Evolutionary conservation across 352 stramenopile species (phyloP).

Genomic region (Blastocystis sp.): DNA sequence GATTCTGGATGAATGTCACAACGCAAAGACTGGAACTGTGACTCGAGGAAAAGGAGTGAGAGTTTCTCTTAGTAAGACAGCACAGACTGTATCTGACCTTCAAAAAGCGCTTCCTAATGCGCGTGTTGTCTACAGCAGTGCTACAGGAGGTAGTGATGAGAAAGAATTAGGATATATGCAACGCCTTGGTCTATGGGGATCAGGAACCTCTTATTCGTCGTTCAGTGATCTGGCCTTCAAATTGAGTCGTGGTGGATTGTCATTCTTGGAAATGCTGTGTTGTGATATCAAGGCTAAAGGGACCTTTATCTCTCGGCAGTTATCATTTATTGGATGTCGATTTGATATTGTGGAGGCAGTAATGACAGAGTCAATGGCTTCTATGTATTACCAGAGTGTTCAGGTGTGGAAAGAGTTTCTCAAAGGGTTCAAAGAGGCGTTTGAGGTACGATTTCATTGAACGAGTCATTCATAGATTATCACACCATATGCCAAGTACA

Average conservation of each 20-base stretch:
- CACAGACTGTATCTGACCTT: slow-evolving; percentile 69
- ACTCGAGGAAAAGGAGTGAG: slow-evolving; percentile 55
- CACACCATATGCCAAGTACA: neutral
- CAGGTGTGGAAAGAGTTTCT: slow-evolving; percentile 56
- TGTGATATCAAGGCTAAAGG: slow-evolving; percentile 74
- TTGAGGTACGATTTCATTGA: slow-evolving; percentile 63
- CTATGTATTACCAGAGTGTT: slow-evolving; percentile 59
- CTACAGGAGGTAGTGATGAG: slow-evolving; percentile 71
- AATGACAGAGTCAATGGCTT: neutral
- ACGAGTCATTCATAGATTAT: neutral
- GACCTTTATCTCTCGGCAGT: slow-evolving; percentile 68
- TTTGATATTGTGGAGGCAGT: slow-evolving; percentile 66
- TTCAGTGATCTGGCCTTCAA: slow-evolving; percentile 69
- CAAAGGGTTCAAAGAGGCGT: slow-evolving; percentile 53
- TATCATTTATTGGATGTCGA: slow-evolving; percentile 69
- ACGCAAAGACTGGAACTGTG: slow-evolving; percentile 70
- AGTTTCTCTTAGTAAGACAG: slow-evolving; percentile 67
- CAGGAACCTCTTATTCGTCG: slow-evolving; percentile 66
- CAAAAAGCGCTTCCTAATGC: slow-evolving; percentile 71
- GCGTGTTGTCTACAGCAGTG: slow-evolving; percentile 74
- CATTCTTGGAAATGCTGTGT: slow-evolving; percentile 73
- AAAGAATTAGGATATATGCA: slow-evolving; percentile 73
- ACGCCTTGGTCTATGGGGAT: slow-evolving; percentile 72
- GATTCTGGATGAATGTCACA: slow-evolving; percentile 73
- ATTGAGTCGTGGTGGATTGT: slow-evolving; percentile 69